Conservation (phyloP, 1,139 yeast species). For the Geotrichum armillariae region DNA sequence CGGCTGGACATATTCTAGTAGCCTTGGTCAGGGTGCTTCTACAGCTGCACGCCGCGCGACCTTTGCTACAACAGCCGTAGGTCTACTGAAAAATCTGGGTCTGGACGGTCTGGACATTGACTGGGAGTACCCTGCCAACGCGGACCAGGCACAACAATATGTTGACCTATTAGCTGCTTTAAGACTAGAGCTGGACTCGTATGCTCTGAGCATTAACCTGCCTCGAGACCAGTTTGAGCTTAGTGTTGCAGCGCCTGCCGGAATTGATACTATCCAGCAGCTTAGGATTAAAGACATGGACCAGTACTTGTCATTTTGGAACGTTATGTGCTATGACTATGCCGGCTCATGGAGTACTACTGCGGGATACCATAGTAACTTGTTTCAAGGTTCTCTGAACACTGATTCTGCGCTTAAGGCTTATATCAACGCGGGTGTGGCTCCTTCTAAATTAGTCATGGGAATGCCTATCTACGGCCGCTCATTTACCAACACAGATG, state of each 20-base stretch:
- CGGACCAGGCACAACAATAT: slow-evolving; percentile 49
- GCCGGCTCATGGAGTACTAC: slow-evolving; percentile 71
- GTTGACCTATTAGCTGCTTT: slow-evolving; percentile 48
- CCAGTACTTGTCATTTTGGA: slow-evolving; percentile 64
- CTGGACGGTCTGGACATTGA: slow-evolving; percentile 93
- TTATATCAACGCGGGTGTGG: slow-evolving; percentile 48
- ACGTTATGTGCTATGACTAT: slow-evolving; percentile 89
- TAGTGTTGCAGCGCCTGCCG: slow-evolving; percentile 78
- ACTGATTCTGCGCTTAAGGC: slow-evolving; percentile 51
- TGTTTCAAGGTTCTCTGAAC: slow-evolving; percentile 53
- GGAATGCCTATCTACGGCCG: slow-evolving; percentile 94
- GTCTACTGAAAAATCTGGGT: slow-evolving; percentile 53
- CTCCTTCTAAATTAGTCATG: slow-evolving; percentile 56
- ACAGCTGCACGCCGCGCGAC: slow-evolving; percentile 41
- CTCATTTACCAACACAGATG: slow-evolving; percentile 52
- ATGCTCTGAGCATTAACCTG: slow-evolving; percentile 37
- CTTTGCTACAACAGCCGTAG: slow-evolving; percentile 55
- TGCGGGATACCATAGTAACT: slow-evolving; percentile 70
- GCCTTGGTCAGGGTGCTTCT: slow-evolving; percentile 51
- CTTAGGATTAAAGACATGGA: slow-evolving; percentile 57
- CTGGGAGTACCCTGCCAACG: slow-evolving; percentile 81
- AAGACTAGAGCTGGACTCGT: slow-evolving; percentile 44
- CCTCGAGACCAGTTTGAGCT: slow-evolving; percentile 46
- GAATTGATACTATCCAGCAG: slow-evolving; percentile 45
- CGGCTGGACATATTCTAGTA: slow-evolving; percentile 72